Conservation (phyloP, 2,329 filamentous ascomycete species). For the Clonostachys solani region DNA sequence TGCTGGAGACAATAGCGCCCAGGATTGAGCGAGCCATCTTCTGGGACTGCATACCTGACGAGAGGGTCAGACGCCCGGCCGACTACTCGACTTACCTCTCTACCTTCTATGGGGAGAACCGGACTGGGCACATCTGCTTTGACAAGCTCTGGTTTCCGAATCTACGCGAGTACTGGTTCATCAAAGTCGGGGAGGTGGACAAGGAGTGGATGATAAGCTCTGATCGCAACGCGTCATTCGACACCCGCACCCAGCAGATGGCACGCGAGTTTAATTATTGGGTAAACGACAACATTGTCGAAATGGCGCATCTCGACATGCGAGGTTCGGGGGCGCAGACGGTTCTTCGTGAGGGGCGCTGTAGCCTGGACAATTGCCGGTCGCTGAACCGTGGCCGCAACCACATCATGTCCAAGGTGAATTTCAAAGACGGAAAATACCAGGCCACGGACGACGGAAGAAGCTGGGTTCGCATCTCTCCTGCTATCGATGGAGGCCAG, state of each 20-base stretch:
- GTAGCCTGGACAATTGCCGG: slow-evolving; percentile 25
- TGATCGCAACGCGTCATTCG: slow-evolving; percentile 19
- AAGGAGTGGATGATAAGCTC: slow-evolving; percentile 25
- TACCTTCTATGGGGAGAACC: slow-evolving; percentile 19
- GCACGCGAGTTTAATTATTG: slow-evolving; percentile 32
- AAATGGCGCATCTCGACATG: slow-evolving; percentile 27
- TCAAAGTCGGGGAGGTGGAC: slow-evolving; percentile 31
- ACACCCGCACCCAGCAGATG: slow-evolving; percentile 19
- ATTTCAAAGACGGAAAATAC: slow-evolving; percentile 27
- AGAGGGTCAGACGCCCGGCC: slow-evolving; percentile 22
- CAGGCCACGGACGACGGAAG: slow-evolving; percentile 12
- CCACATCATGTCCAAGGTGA: slow-evolving; percentile 30
- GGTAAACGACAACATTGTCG: slow-evolving; percentile 29
- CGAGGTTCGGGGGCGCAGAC: slow-evolving; percentile 24
- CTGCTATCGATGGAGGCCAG: slow-evolving; percentile 14
- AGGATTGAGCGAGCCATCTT: slow-evolving; percentile 26
- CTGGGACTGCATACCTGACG: slow-evolving; percentile 34
- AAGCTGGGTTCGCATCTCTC: slow-evolving; percentile 23
- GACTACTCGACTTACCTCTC: slow-evolving; percentile 28
- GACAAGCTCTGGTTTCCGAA: slow-evolving; percentile 32
- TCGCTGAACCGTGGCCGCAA: slow-evolving; percentile 25
- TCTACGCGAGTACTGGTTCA: slow-evolving; percentile 29
- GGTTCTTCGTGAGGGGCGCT: slow-evolving; percentile 26
- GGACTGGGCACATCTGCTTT: slow-evolving; percentile 25
- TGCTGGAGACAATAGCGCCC: slow-evolving; percentile 23